Evolutionary conservation across 2,329 filamentous ascomycete genomes (phyloP).

Genomic region (Chlorencoelia australis): DNA sequence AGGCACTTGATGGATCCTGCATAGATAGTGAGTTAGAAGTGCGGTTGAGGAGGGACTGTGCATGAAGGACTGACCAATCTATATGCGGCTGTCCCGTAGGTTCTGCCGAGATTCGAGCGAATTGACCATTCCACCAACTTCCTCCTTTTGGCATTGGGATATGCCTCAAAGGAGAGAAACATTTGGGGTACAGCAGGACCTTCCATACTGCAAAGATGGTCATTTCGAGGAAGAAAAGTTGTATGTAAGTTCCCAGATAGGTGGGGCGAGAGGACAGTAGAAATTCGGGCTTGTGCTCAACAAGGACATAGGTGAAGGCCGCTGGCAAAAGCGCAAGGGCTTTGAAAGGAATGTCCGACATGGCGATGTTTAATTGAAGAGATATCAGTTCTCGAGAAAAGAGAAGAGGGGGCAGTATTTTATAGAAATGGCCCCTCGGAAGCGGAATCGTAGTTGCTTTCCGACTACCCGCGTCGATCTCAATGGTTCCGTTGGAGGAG

Average conservation of each 20-base stretch:
- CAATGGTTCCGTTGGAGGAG: too few relatives aligned
- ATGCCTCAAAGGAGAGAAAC: conserved; percentile 46
- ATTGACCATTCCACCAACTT: conserved; percentile 37
- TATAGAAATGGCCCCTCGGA: too few relatives aligned
- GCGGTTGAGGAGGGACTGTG: background rate
- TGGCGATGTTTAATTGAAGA: too few relatives aligned
- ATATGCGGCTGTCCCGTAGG: conserved; percentile 30
- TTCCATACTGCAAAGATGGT: conserved; percentile 30
- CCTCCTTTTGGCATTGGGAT: conserved; percentile 40
- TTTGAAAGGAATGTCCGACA: conserved; percentile 20
- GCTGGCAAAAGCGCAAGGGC: conserved; percentile 16
- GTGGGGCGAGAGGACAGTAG: conserved; percentile 20
- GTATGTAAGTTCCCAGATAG: conserved; percentile 30
- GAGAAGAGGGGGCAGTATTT: too few relatives aligned
- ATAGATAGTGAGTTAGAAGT: background rate
- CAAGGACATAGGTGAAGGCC: conserved; percentile 15
- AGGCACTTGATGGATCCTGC: conserved; percentile 47
- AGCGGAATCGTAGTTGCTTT: too few relatives aligned
- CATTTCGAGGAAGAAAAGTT: conserved; percentile 32
- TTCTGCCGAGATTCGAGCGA: conserved; percentile 27
- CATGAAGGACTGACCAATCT: conserved; percentile 28
- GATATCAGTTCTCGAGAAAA: too few relatives aligned
- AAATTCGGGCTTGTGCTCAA: conserved; percentile 15
- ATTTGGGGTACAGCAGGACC: conserved; percentile 45
- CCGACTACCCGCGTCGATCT: too few relatives aligned